Evolutionary conservation across 2,329 filamentous ascomycete genomes (phyloP).

Genomic region (Phyllosticta citriasiana): DNA sequence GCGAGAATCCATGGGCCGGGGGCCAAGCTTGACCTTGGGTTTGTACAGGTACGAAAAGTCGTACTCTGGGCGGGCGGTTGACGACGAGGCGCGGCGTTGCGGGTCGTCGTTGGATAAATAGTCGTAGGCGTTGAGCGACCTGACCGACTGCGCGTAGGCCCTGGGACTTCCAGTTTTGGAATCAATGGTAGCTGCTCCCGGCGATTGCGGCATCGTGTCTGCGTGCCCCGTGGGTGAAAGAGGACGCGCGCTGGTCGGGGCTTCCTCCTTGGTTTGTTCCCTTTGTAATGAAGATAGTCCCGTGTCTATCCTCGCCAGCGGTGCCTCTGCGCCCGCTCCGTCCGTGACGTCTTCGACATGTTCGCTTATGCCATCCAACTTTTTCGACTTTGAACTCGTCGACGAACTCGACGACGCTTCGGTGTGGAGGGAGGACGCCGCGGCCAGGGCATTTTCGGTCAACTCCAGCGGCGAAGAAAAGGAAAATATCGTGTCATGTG

Average conservation of each 20-base stretch:
- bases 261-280: constrained; percentile 6
- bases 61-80: constrained; percentile 31
- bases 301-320: constrained; percentile 3
- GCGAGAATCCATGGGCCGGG: constrained; percentile 58
- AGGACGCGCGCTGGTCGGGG: constrained; percentile 1
- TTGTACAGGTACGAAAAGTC: constrained; percentile 46
- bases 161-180: constrained; percentile 15
- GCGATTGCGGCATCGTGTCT: constrained; percentile 4
- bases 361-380: constrained; percentile 88
- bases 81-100: constrained; percentile 35
- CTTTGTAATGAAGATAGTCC: not conserved
- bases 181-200: constrained; percentile 13
- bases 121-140: constrained; percentile 10
- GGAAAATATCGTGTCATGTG: constrained; percentile 75
- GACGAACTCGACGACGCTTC: constrained; percentile 75
- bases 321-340: not conserved
- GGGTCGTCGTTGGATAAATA: constrained; percentile 14
- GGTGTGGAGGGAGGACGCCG: constrained; percentile 81
- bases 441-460: constrained; percentile 76
- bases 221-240: constrained; percentile 3
- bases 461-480: constrained; percentile 68
- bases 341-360: constrained; percentile 61
- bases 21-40: constrained; percentile 81
- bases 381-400: constrained; percentile 65
- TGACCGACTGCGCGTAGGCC: constrained; percentile 10